phyloP scores from a whole-genome alignment of 805 yeast species.

The Schwanniomyces pseudopolymorphus region DNA sequence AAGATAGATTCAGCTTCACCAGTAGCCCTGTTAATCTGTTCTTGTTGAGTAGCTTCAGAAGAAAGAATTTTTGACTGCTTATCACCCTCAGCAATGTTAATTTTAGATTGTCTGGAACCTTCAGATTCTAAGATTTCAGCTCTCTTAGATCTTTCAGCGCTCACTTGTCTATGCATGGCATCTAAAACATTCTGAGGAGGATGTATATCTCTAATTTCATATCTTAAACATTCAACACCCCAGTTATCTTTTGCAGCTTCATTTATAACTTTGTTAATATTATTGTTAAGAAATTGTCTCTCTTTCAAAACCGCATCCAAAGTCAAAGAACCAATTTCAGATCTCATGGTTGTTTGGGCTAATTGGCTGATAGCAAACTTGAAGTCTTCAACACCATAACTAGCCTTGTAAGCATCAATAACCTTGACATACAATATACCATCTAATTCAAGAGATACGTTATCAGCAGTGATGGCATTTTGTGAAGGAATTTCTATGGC shows the following conservation, averaged over 20 bases:
- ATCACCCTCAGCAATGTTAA: conserved; percentile 83
- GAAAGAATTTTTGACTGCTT: conserved; percentile 67
- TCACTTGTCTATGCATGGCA: conserved; percentile 89
- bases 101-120: conserved; percentile 75
- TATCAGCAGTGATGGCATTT: conserved; percentile 82
- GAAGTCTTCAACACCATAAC: conserved; percentile 86
- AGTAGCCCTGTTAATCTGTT: conserved; percentile 63
- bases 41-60: conserved; percentile 68
- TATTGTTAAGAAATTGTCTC: conserved; percentile 67
- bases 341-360: conserved; percentile 89
- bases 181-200: conserved; percentile 84
- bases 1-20: conserved; percentile 74
- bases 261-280: conserved; percentile 76
- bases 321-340: conserved; percentile 81
- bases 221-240: conserved; percentile 83
- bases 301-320: conserved; percentile 77
- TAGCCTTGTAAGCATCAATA: conserved; percentile 79
- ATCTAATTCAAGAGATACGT: conserved; percentile 80
- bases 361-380: conserved; percentile 82
- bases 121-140: conserved; percentile 87
- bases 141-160: conserved; percentile 82
- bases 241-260: conserved; percentile 78
- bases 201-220: conserved; percentile 85
- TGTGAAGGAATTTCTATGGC: conserved; percentile 87
- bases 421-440: conserved; percentile 80